Base-by-base conservation (phyloP, 495 filamentous ascomycete species). In the Neurospora hispaniola region DNA sequence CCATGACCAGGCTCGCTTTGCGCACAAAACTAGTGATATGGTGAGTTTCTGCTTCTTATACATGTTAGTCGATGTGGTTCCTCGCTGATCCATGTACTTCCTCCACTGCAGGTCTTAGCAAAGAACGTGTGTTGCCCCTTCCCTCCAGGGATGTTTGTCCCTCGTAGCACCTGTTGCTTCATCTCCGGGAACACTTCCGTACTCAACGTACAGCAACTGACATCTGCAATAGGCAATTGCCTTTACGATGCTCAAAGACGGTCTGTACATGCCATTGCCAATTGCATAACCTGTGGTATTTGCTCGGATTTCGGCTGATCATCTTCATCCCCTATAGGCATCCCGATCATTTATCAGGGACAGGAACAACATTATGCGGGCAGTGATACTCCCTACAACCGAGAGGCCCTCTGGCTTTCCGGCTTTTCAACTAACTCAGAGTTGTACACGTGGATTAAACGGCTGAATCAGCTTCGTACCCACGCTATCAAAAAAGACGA, bases 341-440 rank as follows among this genome's bases (percentile, higher is more conserved):
- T 84, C 69, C 83, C 83, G 2, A 83, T 85, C 71, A 75, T 83
- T 16, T 81, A 80, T 69, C 79, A 81, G 20, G 92, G 92, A 20
- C 91, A 93, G 78, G 92, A 94, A 78, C 92, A 95, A 73, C 87
- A 88, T 70, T 90, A 89, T 77, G 76, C 80, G 7, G 91, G 92
- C 69, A 77, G 81, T 12, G 81, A 71, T 69, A 87, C 88, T 43
- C 92, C 92, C 0, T 74, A 80, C 42, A 92, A 94, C 78, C 90
- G 93, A 59, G 92, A 94, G 79, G 91, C 92, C 41, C 76, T 93
- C 54, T 96, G 93, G 93, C 82, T 87, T 20, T 88, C 88, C 41
- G 80, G 81, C 8, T 96, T 92, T 80, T 78, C 85, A 70, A 92
- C 88, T 35, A 77, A 77, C 20, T 76, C 88, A 0, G 80, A 86